Evolutionary conservation across 1,139 yeast species (phyloP).

Genomic region (Suhomyces bokatorum): DNA sequence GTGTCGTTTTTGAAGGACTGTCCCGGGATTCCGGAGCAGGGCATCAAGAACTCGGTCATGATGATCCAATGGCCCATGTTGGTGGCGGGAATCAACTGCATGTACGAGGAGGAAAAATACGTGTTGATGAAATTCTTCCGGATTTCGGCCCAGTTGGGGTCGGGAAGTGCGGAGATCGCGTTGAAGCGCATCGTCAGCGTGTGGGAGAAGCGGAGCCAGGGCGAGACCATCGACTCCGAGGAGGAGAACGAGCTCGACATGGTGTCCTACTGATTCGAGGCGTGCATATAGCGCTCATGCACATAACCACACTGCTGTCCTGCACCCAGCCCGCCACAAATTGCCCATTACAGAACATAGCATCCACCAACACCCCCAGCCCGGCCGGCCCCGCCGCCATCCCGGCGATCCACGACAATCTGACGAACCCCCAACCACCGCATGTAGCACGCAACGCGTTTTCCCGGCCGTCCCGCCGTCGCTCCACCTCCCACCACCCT

Average conservation of each 20-base stretch:
- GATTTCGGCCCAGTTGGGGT: slow-evolving; percentile 17
- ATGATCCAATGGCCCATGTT: slow-evolving; percentile 25
- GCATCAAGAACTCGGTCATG: slow-evolving; percentile 16
- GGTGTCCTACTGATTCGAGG: slow-evolving; percentile 14
- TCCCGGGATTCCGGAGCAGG: slow-evolving; percentile 13
- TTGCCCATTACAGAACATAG: slow-evolving; percentile 1
- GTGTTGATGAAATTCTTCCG: slow-evolving; percentile 17
- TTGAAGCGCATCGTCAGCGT: slow-evolving; percentile 15
- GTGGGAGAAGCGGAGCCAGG: slow-evolving; percentile 17
- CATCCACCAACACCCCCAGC: neutral
- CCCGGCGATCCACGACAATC: neutral
- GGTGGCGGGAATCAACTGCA: slow-evolving; percentile 21
- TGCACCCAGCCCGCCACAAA: neutral
- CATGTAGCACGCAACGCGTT: neutral
- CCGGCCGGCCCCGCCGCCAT: neutral
- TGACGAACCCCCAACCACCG: neutral
- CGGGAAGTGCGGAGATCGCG: slow-evolving; percentile 22
- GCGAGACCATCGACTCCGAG: slow-evolving; percentile 25
- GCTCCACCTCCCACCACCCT: neutral
- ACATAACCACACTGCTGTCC: neutral
- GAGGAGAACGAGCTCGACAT: slow-evolving; percentile 20
- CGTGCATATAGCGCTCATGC: neutral
- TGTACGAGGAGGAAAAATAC: slow-evolving; percentile 15
- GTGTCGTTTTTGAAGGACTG: slow-evolving; percentile 14
- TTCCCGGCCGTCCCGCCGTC: neutral